Percentiles rank a stretch among this genome's conserved stretches.
Evolutionary conservation across 169 alveolate genomes (phyloP).

Genomic region (Cryptosporidium baileyi): DNA sequence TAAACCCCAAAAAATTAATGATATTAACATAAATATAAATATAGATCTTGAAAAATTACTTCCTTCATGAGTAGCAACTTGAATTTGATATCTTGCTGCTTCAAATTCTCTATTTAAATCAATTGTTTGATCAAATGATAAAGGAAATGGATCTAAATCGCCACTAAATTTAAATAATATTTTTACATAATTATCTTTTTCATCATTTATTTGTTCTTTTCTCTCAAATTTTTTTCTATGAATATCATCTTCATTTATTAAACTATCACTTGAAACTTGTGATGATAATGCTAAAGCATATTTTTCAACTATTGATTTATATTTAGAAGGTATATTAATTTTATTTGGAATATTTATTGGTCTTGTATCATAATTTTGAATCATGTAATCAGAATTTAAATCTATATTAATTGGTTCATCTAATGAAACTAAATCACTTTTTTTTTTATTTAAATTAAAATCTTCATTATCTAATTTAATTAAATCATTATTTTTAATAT

Average conservation of each 20-base stretch:
- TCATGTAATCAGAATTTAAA: slow-evolving; percentile 7
- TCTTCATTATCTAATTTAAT: neutral
- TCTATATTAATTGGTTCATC: slow-evolving; percentile 24
- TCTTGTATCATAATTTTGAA: too few relatives aligned
- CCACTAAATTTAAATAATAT: slow-evolving; percentile 28
- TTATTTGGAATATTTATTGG: slow-evolving; percentile 2
- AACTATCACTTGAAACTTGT: neutral
- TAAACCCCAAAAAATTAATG: slow-evolving; percentile 55
- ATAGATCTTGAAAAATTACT: slow-evolving; percentile 64
- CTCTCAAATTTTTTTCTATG: neutral
- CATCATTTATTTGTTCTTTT: neutral
- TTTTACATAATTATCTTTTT: neutral
- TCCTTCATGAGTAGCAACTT: slow-evolving; percentile 60
- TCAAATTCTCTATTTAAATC: slow-evolving; percentile 47
- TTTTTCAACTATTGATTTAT: slow-evolving; percentile 35
- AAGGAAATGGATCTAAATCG: neutral
- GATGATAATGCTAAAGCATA: slow-evolving; percentile 56
- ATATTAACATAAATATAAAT: slow-evolving; percentile 46
- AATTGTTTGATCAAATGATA: slow-evolving; percentile 19
- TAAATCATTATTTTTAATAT: neutral
- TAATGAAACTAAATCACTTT: slow-evolving; percentile 27
- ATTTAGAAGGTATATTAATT: slow-evolving; percentile 35
- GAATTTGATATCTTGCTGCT: slow-evolving; percentile 68
- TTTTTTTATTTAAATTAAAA: neutral
- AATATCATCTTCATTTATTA: slow-evolving; percentile 10